These are phyloP conservation scores for Saussurea involucrata DNA, from an alignment of 129 eudicot genomes.

Conservation along the genomic window DNA sequence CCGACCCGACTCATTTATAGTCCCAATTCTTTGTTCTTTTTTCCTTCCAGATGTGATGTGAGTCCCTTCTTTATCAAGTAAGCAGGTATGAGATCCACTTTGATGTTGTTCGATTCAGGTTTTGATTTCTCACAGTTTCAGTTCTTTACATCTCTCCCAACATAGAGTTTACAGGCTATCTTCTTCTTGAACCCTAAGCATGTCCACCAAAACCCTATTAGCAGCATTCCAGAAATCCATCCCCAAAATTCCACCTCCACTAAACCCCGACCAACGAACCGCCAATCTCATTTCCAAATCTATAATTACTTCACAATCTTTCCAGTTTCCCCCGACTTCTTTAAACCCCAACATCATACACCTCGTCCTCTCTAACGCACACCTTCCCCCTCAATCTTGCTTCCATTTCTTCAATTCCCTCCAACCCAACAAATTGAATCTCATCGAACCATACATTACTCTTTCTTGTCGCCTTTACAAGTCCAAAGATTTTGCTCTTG, in stretches of 20 bases:
- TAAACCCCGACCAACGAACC: slow-evolving; percentile 37
- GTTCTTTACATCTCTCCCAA: no score
- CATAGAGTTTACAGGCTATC: no score
- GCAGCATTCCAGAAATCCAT: slow-evolving; percentile 37
- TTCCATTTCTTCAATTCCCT: slow-evolving; percentile 56
- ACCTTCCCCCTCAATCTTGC: slow-evolving; percentile 53
- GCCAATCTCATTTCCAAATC: slow-evolving; percentile 53
- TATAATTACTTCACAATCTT: slow-evolving; percentile 40
- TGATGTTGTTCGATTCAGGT: no score
- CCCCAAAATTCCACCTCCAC: slow-evolving; percentile 21
- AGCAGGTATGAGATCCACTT: no score
- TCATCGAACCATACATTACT: slow-evolving; percentile 42
- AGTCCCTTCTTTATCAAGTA: no score
- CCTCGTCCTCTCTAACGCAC: slow-evolving; percentile 69
- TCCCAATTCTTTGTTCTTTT: no score
- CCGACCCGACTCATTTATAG: no score
- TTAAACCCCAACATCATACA: slow-evolving; percentile 48
- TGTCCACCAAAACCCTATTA: slow-evolving; percentile 34
- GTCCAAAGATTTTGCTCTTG: slow-evolving; percentile 46
- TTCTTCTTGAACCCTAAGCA: neutral
- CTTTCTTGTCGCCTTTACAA: slow-evolving; percentile 54
- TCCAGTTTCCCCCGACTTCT: slow-evolving; percentile 30
- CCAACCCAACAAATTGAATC: slow-evolving; percentile 35
- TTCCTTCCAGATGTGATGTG: no score
- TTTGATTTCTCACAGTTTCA: no score